A percentile compares a stretch with the other conserved stretches of the same genome.
Evolutionary conservation across 2,329 filamentous ascomycete species (phyloP).

Genomic region (Colletotrichum sp.): DNA sequence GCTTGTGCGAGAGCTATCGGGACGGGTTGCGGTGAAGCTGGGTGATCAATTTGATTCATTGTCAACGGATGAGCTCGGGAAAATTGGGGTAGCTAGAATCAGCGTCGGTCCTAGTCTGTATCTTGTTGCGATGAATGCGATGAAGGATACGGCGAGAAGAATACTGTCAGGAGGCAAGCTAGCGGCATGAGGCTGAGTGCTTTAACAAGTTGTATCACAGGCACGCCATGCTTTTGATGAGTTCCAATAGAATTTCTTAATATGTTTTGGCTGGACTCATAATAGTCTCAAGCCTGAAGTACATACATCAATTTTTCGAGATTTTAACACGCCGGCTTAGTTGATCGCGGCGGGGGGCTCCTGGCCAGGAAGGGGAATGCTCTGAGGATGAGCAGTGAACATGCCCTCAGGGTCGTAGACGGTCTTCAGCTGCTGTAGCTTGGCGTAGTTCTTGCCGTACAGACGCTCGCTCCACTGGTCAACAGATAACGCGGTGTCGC

Average conservation of each 20-base stretch:
- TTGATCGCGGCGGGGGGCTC: conserved; percentile 7
- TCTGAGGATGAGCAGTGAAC: conserved; percentile 21
- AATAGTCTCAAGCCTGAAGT: not conserved
- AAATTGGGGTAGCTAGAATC: conserved; percentile 59
- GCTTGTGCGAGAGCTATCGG: conserved; percentile 53
- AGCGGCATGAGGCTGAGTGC: not conserved
- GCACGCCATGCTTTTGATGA: not conserved
- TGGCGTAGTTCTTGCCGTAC: conserved; percentile 19
- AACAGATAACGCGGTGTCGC: conserved; percentile 12
- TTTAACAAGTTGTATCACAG: not conserved
- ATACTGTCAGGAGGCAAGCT: conserved; percentile 30
- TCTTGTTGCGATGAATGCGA: conserved; percentile 41
- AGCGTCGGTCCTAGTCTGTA: conserved; percentile 58
- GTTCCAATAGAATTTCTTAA: not conserved
- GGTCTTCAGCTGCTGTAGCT: conserved; percentile 18
- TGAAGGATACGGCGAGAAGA: conserved; percentile 36
- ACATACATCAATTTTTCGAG: not conserved
- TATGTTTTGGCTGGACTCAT: not conserved
- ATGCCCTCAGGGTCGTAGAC: conserved; percentile 21
- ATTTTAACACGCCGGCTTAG: not conserved
- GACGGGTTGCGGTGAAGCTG: conserved; percentile 54
- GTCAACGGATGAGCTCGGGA: conserved; percentile 46
- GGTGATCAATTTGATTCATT: conserved; percentile 40
- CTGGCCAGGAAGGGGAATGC: conserved; percentile 17
- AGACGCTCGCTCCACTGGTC: conserved; percentile 21